Percentiles rank a stretch among this genome's conserved stretches.
phyloP scores from a whole-genome alignment of 352 stramenopile genomes.

The Globisporangium canariense region DNA sequence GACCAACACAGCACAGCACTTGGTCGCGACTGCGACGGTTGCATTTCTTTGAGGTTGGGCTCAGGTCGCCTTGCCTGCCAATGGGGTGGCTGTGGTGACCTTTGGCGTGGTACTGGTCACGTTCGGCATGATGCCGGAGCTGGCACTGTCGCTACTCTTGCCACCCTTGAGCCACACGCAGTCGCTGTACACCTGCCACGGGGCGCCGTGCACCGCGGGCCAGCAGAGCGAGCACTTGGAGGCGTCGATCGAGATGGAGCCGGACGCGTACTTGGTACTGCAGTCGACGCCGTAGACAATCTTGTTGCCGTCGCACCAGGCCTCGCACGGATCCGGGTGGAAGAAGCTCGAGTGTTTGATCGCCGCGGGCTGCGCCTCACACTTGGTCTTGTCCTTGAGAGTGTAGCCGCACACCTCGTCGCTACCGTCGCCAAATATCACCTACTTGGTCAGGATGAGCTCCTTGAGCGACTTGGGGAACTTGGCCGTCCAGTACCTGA shows the following conservation, averaged over 20 bases:
- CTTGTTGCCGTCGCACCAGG: conserved; percentile 57
- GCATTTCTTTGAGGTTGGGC: not conserved
- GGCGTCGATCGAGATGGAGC: conserved; percentile 39
- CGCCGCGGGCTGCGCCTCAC: conserved; percentile 26
- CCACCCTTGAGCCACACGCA: conserved; percentile 40
- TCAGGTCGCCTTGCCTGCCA: not conserved
- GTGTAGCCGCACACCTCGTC: conserved; percentile 24
- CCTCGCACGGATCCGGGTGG: conserved; percentile 53
- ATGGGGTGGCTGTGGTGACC: not conserved
- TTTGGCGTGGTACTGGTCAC: conserved; percentile 9
- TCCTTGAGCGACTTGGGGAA: conserved; percentile 32
- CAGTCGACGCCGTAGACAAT: conserved; percentile 50
- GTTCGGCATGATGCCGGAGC: conserved; percentile 13
- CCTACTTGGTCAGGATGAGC: conserved; percentile 28
- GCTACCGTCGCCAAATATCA: conserved; percentile 16
- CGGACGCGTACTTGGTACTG: conserved; percentile 30
- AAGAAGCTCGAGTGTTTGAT: conserved; percentile 53
- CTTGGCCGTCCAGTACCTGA: conserved; percentile 30
- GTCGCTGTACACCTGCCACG: conserved; percentile 67
- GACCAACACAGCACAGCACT: not conserved
- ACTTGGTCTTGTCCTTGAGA: conserved; percentile 32
- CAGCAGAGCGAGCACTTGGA: conserved; percentile 52
- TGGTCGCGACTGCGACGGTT: conserved; percentile 2
- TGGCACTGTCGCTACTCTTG: not conserved
- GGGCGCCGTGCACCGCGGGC: conserved; percentile 42